Evolutionary conservation across 345 rosid species (phyloP), one percentile per base, ranked within the genome.

Genomic region (Murraya paniculata): DNA sequence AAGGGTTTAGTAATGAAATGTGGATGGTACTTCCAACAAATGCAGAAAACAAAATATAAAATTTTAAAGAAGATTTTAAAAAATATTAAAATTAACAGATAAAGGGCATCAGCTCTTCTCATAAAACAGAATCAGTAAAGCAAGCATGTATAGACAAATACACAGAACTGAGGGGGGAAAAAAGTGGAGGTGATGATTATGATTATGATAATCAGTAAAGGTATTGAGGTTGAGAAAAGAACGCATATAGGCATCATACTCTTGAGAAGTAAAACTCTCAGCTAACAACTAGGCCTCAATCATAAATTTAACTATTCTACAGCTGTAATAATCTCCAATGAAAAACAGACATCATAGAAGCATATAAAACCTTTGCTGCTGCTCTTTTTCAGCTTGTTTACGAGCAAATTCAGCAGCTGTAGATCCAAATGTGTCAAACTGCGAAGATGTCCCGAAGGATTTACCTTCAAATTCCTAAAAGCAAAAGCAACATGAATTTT

Each of bases 401-500:
- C 91, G 98, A 84, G 97, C 88, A 61, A 80, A 76, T 85, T 92
- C 98, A 53, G 93, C 97, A 81, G 98, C 91, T 53, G 98, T 92
- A 89, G 89, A 96, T 81, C 99, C 99, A 90, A 96, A 96, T 25
- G 99, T 96, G 85, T 96, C 99, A 82, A 96, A 96, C 66, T 94
- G 93, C 22, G 94, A 87, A 67, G 95, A 87, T 18, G 97, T 90
- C 38, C 88, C 88, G 81, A 96, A 82, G 68, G 88, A 81, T 66
- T 79, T 86, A 68, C 94, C 92, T 80, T 91, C 99, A 85, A 94
- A 50, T 70, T 96, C 99, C 99, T 96, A 81, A 71, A 83, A 79
- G 66, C 6, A 77, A 82, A 77, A 80, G 45, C 11, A 78, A 68
- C 41, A 10, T 25, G 59, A 59, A 59, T 55, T n/a, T 64, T 41